These are phyloP conservation scores for Grosmannia huntii DNA, from an alignment of 2,329 filamentous ascomycete species.

Conservation along the genomic window DNA sequence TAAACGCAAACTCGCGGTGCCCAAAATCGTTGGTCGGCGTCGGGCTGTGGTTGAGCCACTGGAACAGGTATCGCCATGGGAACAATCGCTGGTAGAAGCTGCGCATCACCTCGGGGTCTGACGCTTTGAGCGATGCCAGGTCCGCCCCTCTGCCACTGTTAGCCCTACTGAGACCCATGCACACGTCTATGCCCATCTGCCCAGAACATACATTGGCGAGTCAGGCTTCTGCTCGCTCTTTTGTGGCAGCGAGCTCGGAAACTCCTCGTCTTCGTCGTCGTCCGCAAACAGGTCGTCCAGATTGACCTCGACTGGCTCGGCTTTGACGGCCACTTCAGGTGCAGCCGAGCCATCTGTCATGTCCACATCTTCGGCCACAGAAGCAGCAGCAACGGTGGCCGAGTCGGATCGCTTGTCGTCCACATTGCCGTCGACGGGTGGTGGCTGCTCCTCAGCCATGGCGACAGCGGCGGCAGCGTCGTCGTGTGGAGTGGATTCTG, in stretches of 20 bases:
- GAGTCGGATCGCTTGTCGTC: neutral
- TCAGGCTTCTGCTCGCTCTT: neutral
- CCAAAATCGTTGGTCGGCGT: slow-evolving; percentile 77
- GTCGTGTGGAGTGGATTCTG: slow-evolving; percentile 16
- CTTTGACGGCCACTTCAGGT: slow-evolving; percentile 1
- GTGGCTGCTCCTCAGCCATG: slow-evolving; percentile 12
- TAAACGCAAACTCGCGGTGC: slow-evolving; percentile 93
- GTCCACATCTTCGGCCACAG: neutral
- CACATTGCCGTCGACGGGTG: neutral
- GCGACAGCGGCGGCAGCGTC: slow-evolving; percentile 13
- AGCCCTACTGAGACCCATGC: neutral
- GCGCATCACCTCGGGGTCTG: slow-evolving; percentile 71
- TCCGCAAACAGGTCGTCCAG: slow-evolving; percentile 48
- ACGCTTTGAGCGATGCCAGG: slow-evolving; percentile 30
- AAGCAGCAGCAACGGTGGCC: neutral
- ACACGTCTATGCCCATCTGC: neutral
- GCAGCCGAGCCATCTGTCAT: slow-evolving; percentile 1
- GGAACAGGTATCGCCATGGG: slow-evolving; percentile 86
- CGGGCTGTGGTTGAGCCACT: slow-evolving; percentile 93
- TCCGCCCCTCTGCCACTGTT: neutral
- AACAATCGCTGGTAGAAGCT: slow-evolving; percentile 94
- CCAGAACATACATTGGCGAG: neutral
- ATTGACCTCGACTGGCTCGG: slow-evolving; percentile 32
- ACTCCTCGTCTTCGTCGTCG: slow-evolving; percentile 47
- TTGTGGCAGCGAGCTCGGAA: slow-evolving; percentile 26